Evolutionary conservation across 2,329 filamentous ascomycete species (phyloP).

Genomic region (Gaeumannomyces sp.): DNA sequence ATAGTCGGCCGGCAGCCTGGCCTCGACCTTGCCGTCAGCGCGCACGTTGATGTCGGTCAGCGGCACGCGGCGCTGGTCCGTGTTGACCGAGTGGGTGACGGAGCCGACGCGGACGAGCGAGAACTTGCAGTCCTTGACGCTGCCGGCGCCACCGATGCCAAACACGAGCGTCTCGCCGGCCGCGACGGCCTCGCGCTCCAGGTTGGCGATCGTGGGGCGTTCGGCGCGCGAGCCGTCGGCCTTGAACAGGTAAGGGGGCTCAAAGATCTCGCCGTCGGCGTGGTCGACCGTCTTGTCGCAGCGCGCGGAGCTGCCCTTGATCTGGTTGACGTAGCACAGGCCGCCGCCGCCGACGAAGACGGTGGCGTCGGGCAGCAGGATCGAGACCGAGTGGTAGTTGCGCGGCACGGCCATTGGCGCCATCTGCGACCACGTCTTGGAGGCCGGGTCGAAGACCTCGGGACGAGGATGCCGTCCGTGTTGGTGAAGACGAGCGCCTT

Average conservation of each 20-base stretch:
- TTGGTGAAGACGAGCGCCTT: conserved; percentile 32
- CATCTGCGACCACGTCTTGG: conserved; percentile 27
- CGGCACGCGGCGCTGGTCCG: conserved; percentile 48
- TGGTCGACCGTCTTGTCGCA: conserved; percentile 36
- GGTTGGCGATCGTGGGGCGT: conserved; percentile 32
- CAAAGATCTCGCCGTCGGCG: conserved; percentile 43
- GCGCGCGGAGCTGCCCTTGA: conserved; percentile 13
- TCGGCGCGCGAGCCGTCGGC: conserved; percentile 17
- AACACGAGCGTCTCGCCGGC: conserved; percentile 7
- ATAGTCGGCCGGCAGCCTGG: conserved; percentile 36
- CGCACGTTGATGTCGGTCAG: conserved; percentile 28
- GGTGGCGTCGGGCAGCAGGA: conserved; percentile 38
- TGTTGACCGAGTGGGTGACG: conserved; percentile 50
- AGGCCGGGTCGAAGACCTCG: conserved; percentile 34
- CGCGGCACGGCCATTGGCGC: conserved; percentile 27
- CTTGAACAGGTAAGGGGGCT: conserved; percentile 43
- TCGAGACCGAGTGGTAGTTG: conserved; percentile 36
- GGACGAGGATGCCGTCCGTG: conserved; percentile 27
- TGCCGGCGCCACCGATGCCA: not conserved
- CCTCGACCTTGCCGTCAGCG: conserved; percentile 7
- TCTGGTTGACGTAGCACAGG: conserved; percentile 31
- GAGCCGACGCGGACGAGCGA: conserved; percentile 36
- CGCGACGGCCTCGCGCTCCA: not conserved
- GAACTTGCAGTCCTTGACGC: conserved; percentile 5
- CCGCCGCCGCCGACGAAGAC: conserved; percentile 43